Evolutionary conservation across 2,329 filamentous ascomycete species (phyloP).

Genomic region (Achaetomium macrosporum): DNA sequence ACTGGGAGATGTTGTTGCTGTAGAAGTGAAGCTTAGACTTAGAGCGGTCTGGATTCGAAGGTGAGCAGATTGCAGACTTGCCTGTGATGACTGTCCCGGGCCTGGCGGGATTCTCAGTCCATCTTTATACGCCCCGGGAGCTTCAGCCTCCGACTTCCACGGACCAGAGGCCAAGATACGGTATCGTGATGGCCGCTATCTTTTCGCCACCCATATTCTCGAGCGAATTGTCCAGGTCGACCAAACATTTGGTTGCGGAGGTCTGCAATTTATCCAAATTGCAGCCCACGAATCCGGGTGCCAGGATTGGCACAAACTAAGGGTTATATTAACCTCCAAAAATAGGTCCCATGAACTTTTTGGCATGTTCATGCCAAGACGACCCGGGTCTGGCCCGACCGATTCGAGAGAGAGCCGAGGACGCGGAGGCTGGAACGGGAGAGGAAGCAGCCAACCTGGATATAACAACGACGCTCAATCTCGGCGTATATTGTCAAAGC

Average conservation of each 20-base stretch:
- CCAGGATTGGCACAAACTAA: slow-evolving; percentile 23
- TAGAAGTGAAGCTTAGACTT: background rate
- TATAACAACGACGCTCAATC: slow-evolving; percentile 12
- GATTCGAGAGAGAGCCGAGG: slow-evolving; percentile 8
- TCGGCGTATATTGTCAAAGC: slow-evolving; percentile 12
- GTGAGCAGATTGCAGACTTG: background rate
- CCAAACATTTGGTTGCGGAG: slow-evolving; percentile 19
- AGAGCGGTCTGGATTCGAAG: background rate
- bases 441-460: slow-evolving; percentile 8
- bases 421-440: slow-evolving; percentile 7
- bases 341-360: slow-evolving; percentile 17
- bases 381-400: slow-evolving; percentile 1
- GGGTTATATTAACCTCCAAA: slow-evolving; percentile 23
- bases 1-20: background rate
- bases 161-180: background rate
- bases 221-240: slow-evolving; percentile 10
- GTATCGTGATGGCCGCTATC: slow-evolving; percentile 2
- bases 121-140: background rate
- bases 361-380: slow-evolving; percentile 3
- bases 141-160: background rate
- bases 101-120: background rate
- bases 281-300: slow-evolving; percentile 22
- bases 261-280: slow-evolving; percentile 27
- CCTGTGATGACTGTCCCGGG: background rate
- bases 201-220: slow-evolving; percentile 14